These are phyloP conservation scores for Protea cynaroides DNA, from an alignment of 164 flowering plant species.

Conservation along the genomic window DNA sequence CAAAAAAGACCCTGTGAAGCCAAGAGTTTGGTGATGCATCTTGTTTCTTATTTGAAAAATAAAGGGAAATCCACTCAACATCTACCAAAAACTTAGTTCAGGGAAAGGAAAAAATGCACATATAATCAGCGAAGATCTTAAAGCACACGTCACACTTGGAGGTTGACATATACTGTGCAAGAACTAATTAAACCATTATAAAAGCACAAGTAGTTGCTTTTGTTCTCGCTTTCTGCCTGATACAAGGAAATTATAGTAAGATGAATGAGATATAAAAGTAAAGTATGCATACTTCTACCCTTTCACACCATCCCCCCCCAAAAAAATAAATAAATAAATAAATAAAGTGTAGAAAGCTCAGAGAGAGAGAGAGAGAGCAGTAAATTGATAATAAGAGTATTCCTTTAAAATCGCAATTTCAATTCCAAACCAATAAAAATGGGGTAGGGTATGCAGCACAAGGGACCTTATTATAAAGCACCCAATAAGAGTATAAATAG, in stretches of 20 bases:
- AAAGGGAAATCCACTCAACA: background rate
- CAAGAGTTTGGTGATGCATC: slow-evolving; percentile 1
- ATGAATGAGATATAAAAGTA: background rate
- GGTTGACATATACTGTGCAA: background rate
- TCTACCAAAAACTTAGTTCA: background rate
- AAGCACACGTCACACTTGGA: background rate
- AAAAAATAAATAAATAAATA: no score
- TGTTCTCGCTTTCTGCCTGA: background rate
- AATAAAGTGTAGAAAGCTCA: no score
- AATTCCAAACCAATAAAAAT: no score
- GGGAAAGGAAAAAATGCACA: background rate
- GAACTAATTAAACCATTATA: background rate
- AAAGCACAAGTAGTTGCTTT: background rate
- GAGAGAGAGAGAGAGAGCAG: no score
- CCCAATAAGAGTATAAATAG: no score
- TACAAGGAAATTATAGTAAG: background rate
- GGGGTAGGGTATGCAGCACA: no score
- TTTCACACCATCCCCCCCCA: no score
- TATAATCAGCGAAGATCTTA: background rate
- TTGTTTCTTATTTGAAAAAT: background rate
- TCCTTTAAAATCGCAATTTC: no score
- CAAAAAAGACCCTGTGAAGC: no score
- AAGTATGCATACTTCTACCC: no score
- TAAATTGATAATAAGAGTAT: no score
- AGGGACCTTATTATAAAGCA: no score